phyloP scores from a whole-genome alignment of 805 yeast genomes.

The Nakazawaea anatomiae region DNA sequence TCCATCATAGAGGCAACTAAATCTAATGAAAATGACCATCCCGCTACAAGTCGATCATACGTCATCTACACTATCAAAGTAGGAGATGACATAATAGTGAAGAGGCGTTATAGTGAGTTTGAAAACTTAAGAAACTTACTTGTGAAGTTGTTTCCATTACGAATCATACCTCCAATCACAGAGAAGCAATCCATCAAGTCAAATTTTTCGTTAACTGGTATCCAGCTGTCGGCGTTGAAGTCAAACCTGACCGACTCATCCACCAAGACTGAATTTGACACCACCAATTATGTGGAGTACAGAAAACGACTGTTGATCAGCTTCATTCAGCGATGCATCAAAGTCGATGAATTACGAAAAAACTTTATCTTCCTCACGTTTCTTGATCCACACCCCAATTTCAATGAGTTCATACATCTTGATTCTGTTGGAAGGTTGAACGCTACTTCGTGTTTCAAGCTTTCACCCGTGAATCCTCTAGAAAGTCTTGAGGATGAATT shows the following conservation, averaged over 20 bases:
- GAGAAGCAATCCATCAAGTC: slow-evolving; percentile 61
- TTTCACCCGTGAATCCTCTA: slow-evolving; percentile 55
- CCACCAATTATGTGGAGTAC: slow-evolving; percentile 36
- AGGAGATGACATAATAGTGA: slow-evolving; percentile 51
- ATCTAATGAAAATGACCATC: slow-evolving; percentile 58
- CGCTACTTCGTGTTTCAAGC: slow-evolving; percentile 49
- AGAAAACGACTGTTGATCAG: slow-evolving; percentile 70
- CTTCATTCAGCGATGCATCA: slow-evolving; percentile 72
- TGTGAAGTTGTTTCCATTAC: slow-evolving; percentile 68
- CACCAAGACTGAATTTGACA: neutral
- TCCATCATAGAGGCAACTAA: slow-evolving; percentile 77
- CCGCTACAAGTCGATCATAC: slow-evolving; percentile 51
- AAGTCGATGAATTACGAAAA: slow-evolving; percentile 47
- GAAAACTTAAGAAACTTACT: slow-evolving; percentile 73
- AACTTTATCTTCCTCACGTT: slow-evolving; percentile 68
- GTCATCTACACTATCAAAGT: slow-evolving; percentile 77
- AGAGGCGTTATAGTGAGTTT: slow-evolving; percentile 89
- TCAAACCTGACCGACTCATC: neutral
- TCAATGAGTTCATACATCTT: slow-evolving; percentile 66
- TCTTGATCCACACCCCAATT: slow-evolving; percentile 77
- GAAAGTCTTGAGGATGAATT: slow-evolving; percentile 45
- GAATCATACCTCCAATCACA: slow-evolving; percentile 91
- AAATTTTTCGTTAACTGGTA: slow-evolving; percentile 12
- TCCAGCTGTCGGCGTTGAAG: slow-evolving; percentile 2
- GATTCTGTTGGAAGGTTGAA: slow-evolving; percentile 47